Evolutionary conservation across 768 basidiomycete genomes (phyloP).

Genomic region (Kwoniella sp.): DNA sequence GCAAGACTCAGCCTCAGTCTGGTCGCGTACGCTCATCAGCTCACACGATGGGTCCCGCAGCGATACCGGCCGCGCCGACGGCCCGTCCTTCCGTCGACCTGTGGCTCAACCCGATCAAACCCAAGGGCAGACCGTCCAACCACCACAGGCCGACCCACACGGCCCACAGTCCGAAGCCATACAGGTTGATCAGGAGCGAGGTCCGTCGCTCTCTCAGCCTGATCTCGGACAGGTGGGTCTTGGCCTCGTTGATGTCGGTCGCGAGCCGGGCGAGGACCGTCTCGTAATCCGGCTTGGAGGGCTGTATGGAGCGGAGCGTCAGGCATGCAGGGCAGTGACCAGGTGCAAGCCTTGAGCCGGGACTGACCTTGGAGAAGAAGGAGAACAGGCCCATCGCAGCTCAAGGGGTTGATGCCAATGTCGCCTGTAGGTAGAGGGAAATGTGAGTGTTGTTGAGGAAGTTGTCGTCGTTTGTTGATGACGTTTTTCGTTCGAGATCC

Average conservation of each 20-base stretch:
- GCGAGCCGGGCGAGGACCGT: slow-evolving; percentile 44
- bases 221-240: slow-evolving; percentile 47
- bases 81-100: slow-evolving; percentile 25
- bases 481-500: too few relatives aligned
- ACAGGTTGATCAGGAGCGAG: slow-evolving; percentile 39
- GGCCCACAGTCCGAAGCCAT: slow-evolving; percentile 43
- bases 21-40: slow-evolving; percentile 4
- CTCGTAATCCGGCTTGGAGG: slow-evolving; percentile 46
- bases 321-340: too few relatives aligned
- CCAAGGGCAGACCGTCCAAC: slow-evolving; percentile 41
- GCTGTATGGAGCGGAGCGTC: too few relatives aligned
- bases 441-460: slow-evolving; percentile 3
- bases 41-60: slow-evolving; percentile 43
- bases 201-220: slow-evolving; percentile 41
- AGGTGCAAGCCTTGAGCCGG: too few relatives aligned
- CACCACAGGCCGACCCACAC: slow-evolving; percentile 48
- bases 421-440: neutral
- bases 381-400: slow-evolving; percentile 38
- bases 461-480: slow-evolving; percentile 1
- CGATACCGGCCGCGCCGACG: slow-evolving; percentile 28
- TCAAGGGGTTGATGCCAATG: neutral
- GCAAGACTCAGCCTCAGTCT: too few relatives aligned
- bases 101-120: slow-evolving; percentile 32
- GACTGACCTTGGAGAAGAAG: slow-evolving; percentile 33
- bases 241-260: slow-evolving; percentile 43